A percentile compares a stretch with the other conserved stretches of the same genome.
These are phyloP conservation scores for Pinguiococcus pyrenoidosus DNA, from an alignment of 108 stramenopile genomes.

Conservation along the genomic window DNA sequence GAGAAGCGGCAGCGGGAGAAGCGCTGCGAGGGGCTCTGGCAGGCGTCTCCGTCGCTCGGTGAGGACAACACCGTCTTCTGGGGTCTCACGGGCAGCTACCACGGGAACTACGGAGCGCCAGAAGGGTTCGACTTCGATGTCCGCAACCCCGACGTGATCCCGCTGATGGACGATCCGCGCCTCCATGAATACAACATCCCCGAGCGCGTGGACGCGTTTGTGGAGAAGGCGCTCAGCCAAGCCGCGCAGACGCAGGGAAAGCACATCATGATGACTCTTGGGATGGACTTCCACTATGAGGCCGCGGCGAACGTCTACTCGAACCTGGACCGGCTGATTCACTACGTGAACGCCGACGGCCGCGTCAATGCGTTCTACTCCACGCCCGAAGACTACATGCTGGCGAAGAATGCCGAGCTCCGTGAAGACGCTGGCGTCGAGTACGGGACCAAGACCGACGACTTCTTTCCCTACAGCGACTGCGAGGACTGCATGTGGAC, in stretches of 20 bases:
- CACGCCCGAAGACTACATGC: constrained; percentile 64
- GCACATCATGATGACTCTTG: constrained; percentile 8
- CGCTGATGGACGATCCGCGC: constrained; percentile 46
- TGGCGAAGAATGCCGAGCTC: constrained; percentile 35
- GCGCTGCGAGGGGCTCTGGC: constrained; percentile 52
- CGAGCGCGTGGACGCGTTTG: constrained; percentile 1
- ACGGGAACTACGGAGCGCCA: constrained; percentile 14
- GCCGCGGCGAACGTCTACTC: constrained; percentile 30
- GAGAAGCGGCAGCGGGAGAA: constrained; percentile 37
- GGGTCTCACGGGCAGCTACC: neutral
- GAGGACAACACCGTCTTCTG: constrained; percentile 2
- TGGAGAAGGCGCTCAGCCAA: constrained; percentile 3
- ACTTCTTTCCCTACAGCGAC: constrained; percentile 88
- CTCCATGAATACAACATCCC: constrained; percentile 8
- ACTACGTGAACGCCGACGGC: constrained; percentile 37
- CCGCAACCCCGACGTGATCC: constrained; percentile 49
- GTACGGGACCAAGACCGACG: constrained; percentile 38
- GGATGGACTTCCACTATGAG: constrained; percentile 33
- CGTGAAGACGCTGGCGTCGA: constrained; percentile 6
- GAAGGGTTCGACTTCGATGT: constrained; percentile 13
- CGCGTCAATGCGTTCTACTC: constrained; percentile 70
- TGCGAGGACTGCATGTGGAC: constrained; percentile 79
- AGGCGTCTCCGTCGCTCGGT: constrained; percentile 44
- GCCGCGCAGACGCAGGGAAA: neutral
- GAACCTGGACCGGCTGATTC: constrained; percentile 35